Evolutionary conservation across 495 filamentous ascomycete genomes (phyloP).

Genomic region (Trichoderma parareesei): DNA sequence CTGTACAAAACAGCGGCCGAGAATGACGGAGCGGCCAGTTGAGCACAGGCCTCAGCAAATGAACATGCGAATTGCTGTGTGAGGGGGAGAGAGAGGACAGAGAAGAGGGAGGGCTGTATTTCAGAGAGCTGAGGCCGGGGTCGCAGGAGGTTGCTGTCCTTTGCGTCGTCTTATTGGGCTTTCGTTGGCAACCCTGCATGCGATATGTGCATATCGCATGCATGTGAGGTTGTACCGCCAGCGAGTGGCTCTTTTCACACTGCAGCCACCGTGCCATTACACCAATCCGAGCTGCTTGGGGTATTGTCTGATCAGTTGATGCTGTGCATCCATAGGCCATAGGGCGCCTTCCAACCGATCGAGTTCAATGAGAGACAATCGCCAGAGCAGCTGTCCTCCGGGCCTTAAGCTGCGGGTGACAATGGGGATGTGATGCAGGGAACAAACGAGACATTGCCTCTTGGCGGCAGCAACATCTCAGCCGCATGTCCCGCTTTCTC

Average conservation of each 20-base stretch:
- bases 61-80: not conserved
- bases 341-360: not conserved
- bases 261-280: not conserved
- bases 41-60: not conserved
- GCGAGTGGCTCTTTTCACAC: not conserved
- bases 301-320: too few relatives aligned
- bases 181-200: conserved; percentile 1
- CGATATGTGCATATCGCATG: not conserved
- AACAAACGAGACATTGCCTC: not conserved
- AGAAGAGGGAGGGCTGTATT: not conserved
- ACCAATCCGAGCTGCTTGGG: not conserved
- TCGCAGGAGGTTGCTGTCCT: not conserved
- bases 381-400: not conserved
- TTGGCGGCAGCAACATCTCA: not conserved
- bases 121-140: not conserved
- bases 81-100: not conserved
- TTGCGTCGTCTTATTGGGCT: not conserved
- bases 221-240: not conserved
- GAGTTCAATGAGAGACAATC: not conserved
- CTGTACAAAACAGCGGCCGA: not conserved
- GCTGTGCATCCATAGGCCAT: too few relatives aligned
- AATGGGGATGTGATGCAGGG: not conserved
- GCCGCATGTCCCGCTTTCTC: not conserved
- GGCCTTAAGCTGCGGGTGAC: not conserved
- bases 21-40: not conserved